phyloP scores from a whole-genome alignment of 2,329 filamentous ascomycete species.

The Didymella keratinophila region DNA sequence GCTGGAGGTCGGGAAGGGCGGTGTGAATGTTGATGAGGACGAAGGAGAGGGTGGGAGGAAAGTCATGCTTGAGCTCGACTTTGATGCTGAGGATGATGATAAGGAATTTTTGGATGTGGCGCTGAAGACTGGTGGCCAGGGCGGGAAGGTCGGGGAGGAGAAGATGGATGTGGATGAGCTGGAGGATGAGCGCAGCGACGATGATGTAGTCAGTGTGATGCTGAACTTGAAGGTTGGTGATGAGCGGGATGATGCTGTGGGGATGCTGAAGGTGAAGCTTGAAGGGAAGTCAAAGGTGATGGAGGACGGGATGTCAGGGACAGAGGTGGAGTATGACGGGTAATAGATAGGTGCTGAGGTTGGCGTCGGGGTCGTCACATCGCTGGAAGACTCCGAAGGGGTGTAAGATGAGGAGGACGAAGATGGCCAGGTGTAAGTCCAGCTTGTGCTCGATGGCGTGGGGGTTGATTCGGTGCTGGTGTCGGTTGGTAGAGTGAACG shows the following conservation, averaged over 20 bases:
- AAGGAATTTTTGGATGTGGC: background rate
- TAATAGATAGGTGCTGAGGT: slow-evolving; percentile 7
- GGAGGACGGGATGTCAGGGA: slow-evolving; percentile 2
- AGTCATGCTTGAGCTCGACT: background rate
- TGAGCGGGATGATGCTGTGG: slow-evolving; percentile 1
- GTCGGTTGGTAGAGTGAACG: slow-evolving; percentile 9
- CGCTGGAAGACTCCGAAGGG: background rate
- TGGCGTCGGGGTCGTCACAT: background rate
- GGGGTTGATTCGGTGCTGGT: slow-evolving; percentile 1
- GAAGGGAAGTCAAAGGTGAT: slow-evolving; percentile 16
- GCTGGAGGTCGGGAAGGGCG: background rate
- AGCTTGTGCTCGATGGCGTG: slow-evolving; percentile 6
- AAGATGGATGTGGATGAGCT: background rate
- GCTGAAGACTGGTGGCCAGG: slow-evolving; percentile 4
- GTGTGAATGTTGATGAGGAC: background rate
- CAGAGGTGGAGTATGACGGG: background rate
- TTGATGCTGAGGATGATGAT: background rate
- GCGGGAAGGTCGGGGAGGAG: background rate
- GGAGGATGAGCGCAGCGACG: background rate
- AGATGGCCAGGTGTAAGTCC: background rate
- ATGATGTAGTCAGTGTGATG: background rate
- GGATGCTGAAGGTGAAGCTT: slow-evolving; percentile 4
- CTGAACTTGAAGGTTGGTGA: background rate
- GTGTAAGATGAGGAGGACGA: slow-evolving; percentile 4
- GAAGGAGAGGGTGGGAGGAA: background rate